Base-by-base conservation (phyloP, 805 yeast species). In the Limtongia smithiae region DNA sequence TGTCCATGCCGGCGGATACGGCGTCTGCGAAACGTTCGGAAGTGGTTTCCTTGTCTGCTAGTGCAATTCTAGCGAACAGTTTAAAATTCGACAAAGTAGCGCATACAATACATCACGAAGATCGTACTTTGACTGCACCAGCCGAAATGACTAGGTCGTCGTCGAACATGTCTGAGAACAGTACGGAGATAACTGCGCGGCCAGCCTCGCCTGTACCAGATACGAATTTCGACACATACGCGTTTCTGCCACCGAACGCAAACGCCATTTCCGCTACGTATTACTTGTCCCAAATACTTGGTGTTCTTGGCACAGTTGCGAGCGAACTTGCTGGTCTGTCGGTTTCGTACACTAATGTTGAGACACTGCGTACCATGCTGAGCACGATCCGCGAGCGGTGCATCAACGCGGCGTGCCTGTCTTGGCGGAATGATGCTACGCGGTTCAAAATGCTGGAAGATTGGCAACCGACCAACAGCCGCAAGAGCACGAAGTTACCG, bases 211-310 rank as follows among this genome's bases (percentile, higher is more conserved):
- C 47, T 11, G 34, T 31, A 4, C 22, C 42, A 7, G 24, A 36
- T 24, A 48, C 41, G 17, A 37, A 33, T 6, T 54, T 30, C 21
- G 49, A 54, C 22, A 30, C 47, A 17, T 59, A 59, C 62, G 82
- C 82, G 1, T 81, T 80, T 59, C 62, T 82, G 20, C 90, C 91
- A 2, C 82, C 83, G 1, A 71, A 71, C 46, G 72, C 88, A 1
- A 85, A 83, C 60, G 76, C 83, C 7, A 67, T 85, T 21, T 73
- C 85, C 39, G 72, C 83, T 2, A 63, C 80, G 31, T 71, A 76
- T 55, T 80, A 77, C 58, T 62, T 79, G 33, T 73, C 80, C 0
- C 65, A 66, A 24, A 67, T 82, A 14, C 69, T 76, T 22, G 70
- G 69, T 2, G 68, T 71, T 2, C 64, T 82, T 8, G 64, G 71